phyloP scores from a whole-genome alignment of 2,329 filamentous ascomycete genomes.

The Westerdykella ornata region DNA sequence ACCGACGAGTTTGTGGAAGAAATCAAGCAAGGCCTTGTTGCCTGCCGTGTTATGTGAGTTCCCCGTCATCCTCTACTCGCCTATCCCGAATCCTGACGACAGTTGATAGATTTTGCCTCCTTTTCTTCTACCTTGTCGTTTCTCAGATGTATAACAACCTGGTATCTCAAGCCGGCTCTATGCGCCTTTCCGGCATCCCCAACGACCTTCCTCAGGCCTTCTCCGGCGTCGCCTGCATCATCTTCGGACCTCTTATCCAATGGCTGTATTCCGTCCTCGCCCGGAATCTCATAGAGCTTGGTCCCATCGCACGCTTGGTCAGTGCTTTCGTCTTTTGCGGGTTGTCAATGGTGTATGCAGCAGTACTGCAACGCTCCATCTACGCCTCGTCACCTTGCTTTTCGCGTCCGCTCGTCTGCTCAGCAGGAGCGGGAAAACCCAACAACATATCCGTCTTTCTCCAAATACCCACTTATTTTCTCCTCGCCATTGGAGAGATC shows the following conservation, averaged over 20 bases:
- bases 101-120: conserved; percentile 15
- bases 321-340: conserved; percentile 14
- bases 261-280: conserved; percentile 15
- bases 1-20: conserved; percentile 16
- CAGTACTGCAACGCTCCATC: conserved; percentile 21
- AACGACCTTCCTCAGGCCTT: conserved; percentile 28
- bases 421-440: conserved; percentile 16
- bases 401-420: conserved; percentile 33
- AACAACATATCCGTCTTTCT: conserved; percentile 36
- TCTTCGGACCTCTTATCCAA: conserved; percentile 22
- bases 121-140: conserved; percentile 24
- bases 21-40: conserved; percentile 13
- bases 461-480: conserved; percentile 35
- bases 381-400: conserved; percentile 26
- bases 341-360: conserved; percentile 17
- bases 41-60: conserved; percentile 17
- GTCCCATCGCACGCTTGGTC: conserved; percentile 18
- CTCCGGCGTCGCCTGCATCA: conserved; percentile 18
- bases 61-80: neutral
- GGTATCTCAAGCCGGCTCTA: conserved; percentile 26
- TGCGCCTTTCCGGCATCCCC: conserved; percentile 23
- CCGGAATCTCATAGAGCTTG: conserved; percentile 13
- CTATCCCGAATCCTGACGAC: conserved; percentile 1
- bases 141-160: conserved; percentile 30
- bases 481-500: conserved; percentile 36